Percentiles rank a stretch among this genome's conserved stretches.
Evolutionary conservation across 768 basidiomycete genomes (phyloP).

Genomic region (Dictyophora rubrovolvata): DNA sequence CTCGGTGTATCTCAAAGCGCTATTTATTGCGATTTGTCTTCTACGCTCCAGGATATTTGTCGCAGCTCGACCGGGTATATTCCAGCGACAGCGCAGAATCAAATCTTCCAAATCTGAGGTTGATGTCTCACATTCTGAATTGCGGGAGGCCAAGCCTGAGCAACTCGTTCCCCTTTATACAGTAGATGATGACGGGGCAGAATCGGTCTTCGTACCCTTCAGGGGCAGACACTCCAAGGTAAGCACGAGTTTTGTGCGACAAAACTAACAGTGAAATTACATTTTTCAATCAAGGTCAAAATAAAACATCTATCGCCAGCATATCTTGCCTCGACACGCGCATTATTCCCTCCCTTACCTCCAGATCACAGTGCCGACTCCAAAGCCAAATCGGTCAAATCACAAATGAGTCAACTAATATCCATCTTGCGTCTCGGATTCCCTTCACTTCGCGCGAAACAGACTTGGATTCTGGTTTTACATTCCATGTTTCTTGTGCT

Average conservation of each 20-base stretch:
- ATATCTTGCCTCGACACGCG: constrained; percentile 41
- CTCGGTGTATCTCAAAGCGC: background rate
- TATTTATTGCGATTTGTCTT: constrained; percentile 5
- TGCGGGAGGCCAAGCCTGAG: background rate
- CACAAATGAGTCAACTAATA: constrained; percentile 62
- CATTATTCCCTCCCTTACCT: constrained; percentile 52
- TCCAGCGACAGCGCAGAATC: constrained; percentile 1
- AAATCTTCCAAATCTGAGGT: constrained; percentile 24
- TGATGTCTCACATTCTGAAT: constrained; percentile 27
- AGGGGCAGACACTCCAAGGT: constrained; percentile 56
- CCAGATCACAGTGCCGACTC: constrained; percentile 16
- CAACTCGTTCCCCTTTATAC: constrained; percentile 49
- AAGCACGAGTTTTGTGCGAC: constrained; percentile 13
- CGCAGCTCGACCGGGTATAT: background rate
- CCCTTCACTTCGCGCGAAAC: constrained; percentile 53
- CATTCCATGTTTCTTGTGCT: constrained; percentile 83
- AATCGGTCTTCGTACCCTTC: constrained; percentile 59
- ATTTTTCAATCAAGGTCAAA: constrained; percentile 23
- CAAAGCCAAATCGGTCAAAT: constrained; percentile 59
- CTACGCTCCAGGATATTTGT: constrained; percentile 8
- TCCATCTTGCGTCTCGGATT: constrained; percentile 68
- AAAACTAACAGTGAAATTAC: background rate
- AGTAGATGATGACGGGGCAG: constrained; percentile 45
- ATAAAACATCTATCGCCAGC: constrained; percentile 39
- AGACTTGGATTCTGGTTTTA: constrained; percentile 58